Evolutionary conservation across 129 eudicot genomes (phyloP).

Genomic region (Mikania micrantha): DNA sequence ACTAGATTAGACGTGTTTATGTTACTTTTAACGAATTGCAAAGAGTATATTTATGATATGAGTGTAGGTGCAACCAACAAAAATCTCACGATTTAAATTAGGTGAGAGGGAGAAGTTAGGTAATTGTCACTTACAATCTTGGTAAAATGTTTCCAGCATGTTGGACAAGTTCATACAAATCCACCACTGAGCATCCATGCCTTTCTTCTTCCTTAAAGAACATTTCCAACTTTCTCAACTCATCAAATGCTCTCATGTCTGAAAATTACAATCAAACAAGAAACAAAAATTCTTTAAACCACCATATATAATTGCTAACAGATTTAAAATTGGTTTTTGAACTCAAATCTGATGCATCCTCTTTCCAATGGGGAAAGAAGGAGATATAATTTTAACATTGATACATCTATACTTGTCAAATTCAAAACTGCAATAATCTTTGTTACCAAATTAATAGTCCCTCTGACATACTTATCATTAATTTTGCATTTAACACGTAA

Average conservation of each 20-base stretch:
- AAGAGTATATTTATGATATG: neutral
- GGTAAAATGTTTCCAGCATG: constrained; percentile 97
- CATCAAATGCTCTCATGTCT: constrained; percentile 99
- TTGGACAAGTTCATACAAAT: constrained; percentile 93
- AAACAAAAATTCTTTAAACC: constrained; percentile 6
- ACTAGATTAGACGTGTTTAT: neutral
- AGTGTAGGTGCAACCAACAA: constrained; percentile 8
- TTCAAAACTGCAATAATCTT: constrained; percentile 9
- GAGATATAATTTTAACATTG: neutral
- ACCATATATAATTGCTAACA: neutral
- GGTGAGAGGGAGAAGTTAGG: neutral
- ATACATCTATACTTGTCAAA: constrained; percentile 6
- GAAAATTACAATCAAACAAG: constrained; percentile 19
- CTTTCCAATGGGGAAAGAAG: neutral
- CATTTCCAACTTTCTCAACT: constrained; percentile 72
- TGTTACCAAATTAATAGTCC: constrained; percentile 7
- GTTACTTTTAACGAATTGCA: neutral
- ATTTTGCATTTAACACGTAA: neutral
- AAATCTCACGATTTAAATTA: neutral
- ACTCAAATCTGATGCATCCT: constrained; percentile 5
- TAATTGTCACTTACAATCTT: constrained; percentile 57
- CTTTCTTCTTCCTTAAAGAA: constrained; percentile 87
- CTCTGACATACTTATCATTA: neutral
- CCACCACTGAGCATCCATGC: constrained; percentile 86
- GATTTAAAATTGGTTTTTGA: neutral